Evolutionary conservation across 2,329 filamentous ascomycete genomes (phyloP), one percentile per base, ranked within the genome.

Genomic region (Penicillium expansum): DNA sequence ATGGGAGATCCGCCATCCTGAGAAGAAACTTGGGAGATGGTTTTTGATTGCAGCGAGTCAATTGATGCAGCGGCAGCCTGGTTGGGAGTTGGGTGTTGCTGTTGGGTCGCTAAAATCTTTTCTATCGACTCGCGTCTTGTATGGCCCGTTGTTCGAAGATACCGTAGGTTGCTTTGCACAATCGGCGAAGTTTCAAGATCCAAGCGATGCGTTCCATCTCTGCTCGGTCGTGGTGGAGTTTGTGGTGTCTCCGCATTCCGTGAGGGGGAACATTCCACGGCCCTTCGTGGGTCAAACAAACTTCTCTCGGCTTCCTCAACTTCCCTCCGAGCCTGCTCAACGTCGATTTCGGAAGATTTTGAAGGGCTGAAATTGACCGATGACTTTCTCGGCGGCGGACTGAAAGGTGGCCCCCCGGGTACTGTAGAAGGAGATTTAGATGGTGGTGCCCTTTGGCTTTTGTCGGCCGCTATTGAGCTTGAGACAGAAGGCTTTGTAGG

Each of bases 161-260:
- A 75, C 3, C 76, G 70, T 58, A 85, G 74, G 59, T 85, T 83
- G 64, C 83, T 85, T 57, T 82, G 80, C 16, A 85, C 79, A 14
- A 86, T 72, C 5, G 82, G 80, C 0, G 80, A 82, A 13, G 79
- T 76, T 13, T 78, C 74, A 55, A 79, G 76, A 30, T 85, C 81
- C 45, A 91, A 77, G 56, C 85, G 80, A 5, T 84, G 82, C 0
- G 86, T 86, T 24, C 87, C 87, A 66, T 89, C 84, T 70, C 88
- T 81, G 65, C 87, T 91, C 1, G 88, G 88, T 48, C 88, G 79
- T 33, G 76, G 71, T 32, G 87, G 86, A 35, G 81, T 80, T 16
- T 70, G 71, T 11, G 73, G 67, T 35, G 72, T 76, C 14, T 59
- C 52, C 7, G 55, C 33, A 45, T 29, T 47, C 39, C 71, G 65